Evolutionary conservation across 1,139 yeast species (phyloP), one percentile per base, ranked within the genome.

Genomic region (Yamadazyma friedrichii): DNA sequence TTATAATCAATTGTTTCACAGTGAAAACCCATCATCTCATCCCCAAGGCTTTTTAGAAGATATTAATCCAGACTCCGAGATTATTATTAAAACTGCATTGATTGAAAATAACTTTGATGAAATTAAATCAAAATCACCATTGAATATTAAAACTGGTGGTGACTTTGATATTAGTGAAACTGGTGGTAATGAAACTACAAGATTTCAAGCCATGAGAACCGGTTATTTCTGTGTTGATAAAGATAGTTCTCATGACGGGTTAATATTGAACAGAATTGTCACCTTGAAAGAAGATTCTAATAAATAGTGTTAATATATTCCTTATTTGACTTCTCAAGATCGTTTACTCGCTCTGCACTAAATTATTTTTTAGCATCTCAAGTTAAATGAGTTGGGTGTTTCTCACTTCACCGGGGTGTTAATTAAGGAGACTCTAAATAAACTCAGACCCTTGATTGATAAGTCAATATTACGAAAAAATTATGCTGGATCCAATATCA

Each of bases 181-280:
- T 41, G 61, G 61, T 36, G 77, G 76, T 22, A 83, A 86, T 28
- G 95, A 93, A 62, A 80, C 95, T n/a, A 87, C 88, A 29, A 80
- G 98, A 62, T 94, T 94, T 88, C 99, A 94, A 70, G 98, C 96
- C 25, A 78, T 94, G 64, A 84, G 99, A 67, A 93, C 88, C 39
- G 99, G 98, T 20, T 93, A 93, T 66, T 94, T 91, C 78, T 84
- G 96, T 61, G 67, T 88, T 63, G 99, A 94, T 61, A 80, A 77
- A 55, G 98, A 93, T 50, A 70, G 88, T 27, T 6, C 11, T 42
- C 69, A 72, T 6, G 82, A 77, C 36, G 72, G 67, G 45, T 66
- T 88, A 51, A 76, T 91, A 33, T 71, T 94, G 61, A 91, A 91
- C 67, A 78, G 96, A 61, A 88, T 89, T 56, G 97, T 91, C 36